Evolutionary conservation across 1,284 basidiomycete genomes (phyloP), one percentile per base, ranked within the genome.

Genomic region (Ceratobasidium sp.): DNA sequence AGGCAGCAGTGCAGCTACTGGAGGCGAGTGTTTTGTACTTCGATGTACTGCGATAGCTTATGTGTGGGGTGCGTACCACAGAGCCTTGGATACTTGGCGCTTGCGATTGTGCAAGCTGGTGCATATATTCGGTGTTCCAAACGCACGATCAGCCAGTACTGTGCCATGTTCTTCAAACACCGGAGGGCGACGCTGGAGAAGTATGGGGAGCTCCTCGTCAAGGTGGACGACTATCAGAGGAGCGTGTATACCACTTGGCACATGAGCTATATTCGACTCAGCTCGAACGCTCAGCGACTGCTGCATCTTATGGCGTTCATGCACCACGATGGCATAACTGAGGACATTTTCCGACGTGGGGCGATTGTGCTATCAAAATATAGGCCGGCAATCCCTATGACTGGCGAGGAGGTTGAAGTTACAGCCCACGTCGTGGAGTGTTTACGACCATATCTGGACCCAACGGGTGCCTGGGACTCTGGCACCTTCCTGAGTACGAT

Each of bases 221-320:
- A 39, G 19, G 13, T 39, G 14, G 58, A 39, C 11, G n/a, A n/a
- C n/a, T n/a, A n/a, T n/a, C n/a, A n/a, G n/a, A n/a, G n/a, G n/a
- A n/a, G n/a, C n/a, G n/a, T 64, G 5, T 64, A 64, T 27, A 64
- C 43, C 6, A 64, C 62, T 22, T 64, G 62, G 62, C 16, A 31
- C 9, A 64, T 64, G 62, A 48, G 43, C 27, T 64, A 48, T n/a
- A n/a, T 48, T 2, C 7, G 2, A 27, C 43, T 74, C 1, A 19
- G 27, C 5, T 3, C 62, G 4, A 16, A 16, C 9, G n/a, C 73
- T 3, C 37, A 48, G 19, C 2, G 5, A 8, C 16, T 71, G 24
- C 29, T 71, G 9, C 24, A 29, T 16, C 53, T 71, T n/a, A 37
- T 61, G n/a, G 54, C 68, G 13, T 59, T 31, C 29, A 46, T 71